These are phyloP conservation scores for Aspergillus glaucus DNA, from an alignment of 2,329 filamentous ascomycete species.

Conservation along the genomic window DNA sequence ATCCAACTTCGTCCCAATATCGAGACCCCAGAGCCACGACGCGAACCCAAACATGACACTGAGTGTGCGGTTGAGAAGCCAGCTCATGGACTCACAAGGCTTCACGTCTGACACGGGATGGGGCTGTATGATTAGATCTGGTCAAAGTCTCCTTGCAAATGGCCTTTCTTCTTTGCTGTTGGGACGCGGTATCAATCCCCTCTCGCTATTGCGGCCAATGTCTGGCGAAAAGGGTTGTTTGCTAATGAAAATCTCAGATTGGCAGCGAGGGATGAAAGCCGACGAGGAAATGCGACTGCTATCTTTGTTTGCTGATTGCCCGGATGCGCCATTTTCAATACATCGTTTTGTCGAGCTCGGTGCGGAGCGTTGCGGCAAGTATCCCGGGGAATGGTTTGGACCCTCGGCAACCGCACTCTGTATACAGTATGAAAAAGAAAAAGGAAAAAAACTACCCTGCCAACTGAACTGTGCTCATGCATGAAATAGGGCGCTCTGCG, in stretches of 20 bases:
- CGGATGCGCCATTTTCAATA: slow-evolving; percentile 82
- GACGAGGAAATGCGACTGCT: slow-evolving; percentile 65
- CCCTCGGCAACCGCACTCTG: slow-evolving; percentile 93
- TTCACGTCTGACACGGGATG: slow-evolving; percentile 94
- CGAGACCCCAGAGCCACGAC: slow-evolving; percentile 68
- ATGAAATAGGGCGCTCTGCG: slow-evolving; percentile 61
- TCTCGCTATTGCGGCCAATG: neutral
- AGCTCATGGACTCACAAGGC: slow-evolving; percentile 68
- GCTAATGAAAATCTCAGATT: slow-evolving; percentile 49
- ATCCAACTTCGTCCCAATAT: slow-evolving; percentile 75
- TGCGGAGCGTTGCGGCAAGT: slow-evolving; percentile 79
- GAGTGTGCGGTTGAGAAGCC: slow-evolving; percentile 73
- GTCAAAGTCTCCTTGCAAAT: slow-evolving; percentile 88
- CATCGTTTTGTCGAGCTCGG: slow-evolving; percentile 91
- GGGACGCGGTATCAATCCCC: slow-evolving; percentile 63
- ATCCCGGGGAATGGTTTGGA: slow-evolving; percentile 97
- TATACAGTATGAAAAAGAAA: slow-evolving; percentile 63
- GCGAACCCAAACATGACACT: slow-evolving; percentile 69
- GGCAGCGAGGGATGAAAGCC: slow-evolving; percentile 59
- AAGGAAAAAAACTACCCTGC: slow-evolving; percentile 5
- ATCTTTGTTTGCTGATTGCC: slow-evolving; percentile 79
- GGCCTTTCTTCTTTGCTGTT: slow-evolving; percentile 65
- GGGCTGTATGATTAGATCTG: slow-evolving; percentile 98
- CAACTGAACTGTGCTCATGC: slow-evolving; percentile 4
- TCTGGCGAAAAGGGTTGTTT: neutral